Conservation (phyloP, 345 rosid species). For the Boechera retrofracta region DNA sequence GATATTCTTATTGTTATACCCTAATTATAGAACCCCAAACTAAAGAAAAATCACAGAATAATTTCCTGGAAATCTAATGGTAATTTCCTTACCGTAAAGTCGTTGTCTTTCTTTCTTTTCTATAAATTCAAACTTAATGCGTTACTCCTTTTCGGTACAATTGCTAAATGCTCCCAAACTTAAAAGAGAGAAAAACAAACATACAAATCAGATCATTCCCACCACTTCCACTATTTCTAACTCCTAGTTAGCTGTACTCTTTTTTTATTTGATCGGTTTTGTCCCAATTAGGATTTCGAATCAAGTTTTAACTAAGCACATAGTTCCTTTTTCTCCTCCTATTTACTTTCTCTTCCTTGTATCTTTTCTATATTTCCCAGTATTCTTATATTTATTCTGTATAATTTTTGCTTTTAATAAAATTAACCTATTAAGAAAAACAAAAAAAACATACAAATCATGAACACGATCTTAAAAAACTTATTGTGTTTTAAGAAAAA, state of each 20-base stretch:
- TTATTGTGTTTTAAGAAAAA: slow-evolving; percentile 17
- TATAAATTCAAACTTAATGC: not conserved
- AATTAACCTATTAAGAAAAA: too few relatives aligned
- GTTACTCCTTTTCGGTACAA: not conserved
- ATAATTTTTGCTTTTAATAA: too few relatives aligned
- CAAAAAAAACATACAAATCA: not conserved
- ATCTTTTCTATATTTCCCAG: too few relatives aligned
- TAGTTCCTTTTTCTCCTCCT: too few relatives aligned
- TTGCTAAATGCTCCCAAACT: not conserved
- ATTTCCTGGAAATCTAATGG: not conserved
- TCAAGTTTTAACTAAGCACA: too few relatives aligned
- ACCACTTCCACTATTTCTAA: too few relatives aligned
- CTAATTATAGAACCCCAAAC: not conserved
- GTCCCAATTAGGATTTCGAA: too few relatives aligned
- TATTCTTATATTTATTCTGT: too few relatives aligned
- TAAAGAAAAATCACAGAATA: not conserved
- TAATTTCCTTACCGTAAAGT: not conserved
- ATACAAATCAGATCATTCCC: too few relatives aligned
- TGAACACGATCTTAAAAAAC: slow-evolving; percentile 20
- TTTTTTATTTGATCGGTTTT: too few relatives aligned
- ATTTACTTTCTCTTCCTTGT: too few relatives aligned
- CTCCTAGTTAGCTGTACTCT: too few relatives aligned
- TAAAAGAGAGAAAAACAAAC: not conserved
- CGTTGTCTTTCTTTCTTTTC: not conserved
- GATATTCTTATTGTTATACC: not conserved